These are phyloP conservation scores for Bruguiera hainesii DNA, from an alignment of 441 rosid genomes.

Conservation along the genomic window DNA sequence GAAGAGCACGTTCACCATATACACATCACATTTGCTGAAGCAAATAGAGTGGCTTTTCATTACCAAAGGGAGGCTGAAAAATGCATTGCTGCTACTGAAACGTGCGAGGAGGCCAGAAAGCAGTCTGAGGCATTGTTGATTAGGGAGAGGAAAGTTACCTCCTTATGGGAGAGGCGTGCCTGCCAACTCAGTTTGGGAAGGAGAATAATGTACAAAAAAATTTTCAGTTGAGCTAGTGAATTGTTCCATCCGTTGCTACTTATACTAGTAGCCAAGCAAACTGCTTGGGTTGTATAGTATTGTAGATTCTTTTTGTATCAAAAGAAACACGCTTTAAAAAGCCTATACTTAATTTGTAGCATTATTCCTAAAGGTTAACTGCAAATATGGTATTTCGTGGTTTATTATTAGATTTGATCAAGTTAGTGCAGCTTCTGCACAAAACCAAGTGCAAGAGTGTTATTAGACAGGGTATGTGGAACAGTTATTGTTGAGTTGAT, in stretches of 20 bases:
- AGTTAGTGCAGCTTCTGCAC: too few species aligned
- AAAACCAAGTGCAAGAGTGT: too few species aligned
- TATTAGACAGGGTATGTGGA: too few species aligned
- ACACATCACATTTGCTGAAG: conserved; percentile 79
- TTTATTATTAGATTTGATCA: too few species aligned
- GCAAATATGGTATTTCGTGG: too few species aligned
- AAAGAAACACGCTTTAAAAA: neutral
- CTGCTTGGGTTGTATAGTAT: conserved; percentile 33
- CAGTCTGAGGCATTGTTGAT: conserved; percentile 64
- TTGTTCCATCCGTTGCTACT: conserved; percentile 3
- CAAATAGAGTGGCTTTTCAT: conserved; percentile 87
- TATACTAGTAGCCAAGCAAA: conserved; percentile 26
- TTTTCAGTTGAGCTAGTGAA: conserved; percentile 15
- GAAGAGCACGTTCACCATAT: conserved; percentile 78
- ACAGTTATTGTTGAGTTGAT: too few species aligned
- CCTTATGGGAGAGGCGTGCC: conserved; percentile 82
- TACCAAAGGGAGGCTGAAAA: conserved; percentile 97
- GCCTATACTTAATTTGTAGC: too few species aligned
- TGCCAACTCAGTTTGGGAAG: conserved; percentile 90
- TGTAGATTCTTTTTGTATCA: neutral
- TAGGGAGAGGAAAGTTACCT: conserved; percentile 78
- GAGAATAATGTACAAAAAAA: conserved; percentile 44
- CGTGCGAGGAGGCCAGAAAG: conserved; percentile 89
- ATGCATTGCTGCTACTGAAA: conserved; percentile 92
- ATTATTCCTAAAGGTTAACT: too few species aligned